These are phyloP conservation scores for Gaertneriomyces semiglobifer DNA, from an alignment of 192 early-diverging fungal species.

Conservation along the genomic window DNA sequence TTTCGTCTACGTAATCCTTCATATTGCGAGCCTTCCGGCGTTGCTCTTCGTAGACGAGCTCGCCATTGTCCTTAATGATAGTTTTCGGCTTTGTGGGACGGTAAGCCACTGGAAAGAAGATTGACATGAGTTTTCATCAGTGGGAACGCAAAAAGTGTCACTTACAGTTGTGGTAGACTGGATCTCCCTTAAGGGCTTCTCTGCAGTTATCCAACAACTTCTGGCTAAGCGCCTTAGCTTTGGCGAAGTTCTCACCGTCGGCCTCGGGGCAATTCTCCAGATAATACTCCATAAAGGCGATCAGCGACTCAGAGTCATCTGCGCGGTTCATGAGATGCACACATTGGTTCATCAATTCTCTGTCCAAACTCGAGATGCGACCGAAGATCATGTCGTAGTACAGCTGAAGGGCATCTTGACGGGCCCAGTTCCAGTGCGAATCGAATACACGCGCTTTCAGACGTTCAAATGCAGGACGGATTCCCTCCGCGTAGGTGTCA, in stretches of 20 bases:
- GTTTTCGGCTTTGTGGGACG: slow-evolving; percentile 83
- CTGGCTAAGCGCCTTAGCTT: slow-evolving; percentile 74
- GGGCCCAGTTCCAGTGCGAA: slow-evolving; percentile 97
- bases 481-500: slow-evolving; percentile 84
- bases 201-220: slow-evolving; percentile 87
- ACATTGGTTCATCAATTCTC: slow-evolving; percentile 87
- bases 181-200: slow-evolving; percentile 69
- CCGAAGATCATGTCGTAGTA: slow-evolving; percentile 94
- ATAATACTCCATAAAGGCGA: slow-evolving; percentile 85
- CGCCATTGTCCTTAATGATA: slow-evolving; percentile 71
- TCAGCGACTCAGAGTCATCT: slow-evolving; percentile 57
- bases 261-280: slow-evolving; percentile 72
- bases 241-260: slow-evolving; percentile 79
- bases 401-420: slow-evolving; percentile 79
- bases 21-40: slow-evolving; percentile 85
- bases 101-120: slow-evolving; percentile 52
- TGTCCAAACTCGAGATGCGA: slow-evolving; percentile 78
- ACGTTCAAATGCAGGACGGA: slow-evolving; percentile 77
- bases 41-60: slow-evolving; percentile 81
- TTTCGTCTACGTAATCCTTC: slow-evolving; percentile 87
- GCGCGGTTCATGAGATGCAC: slow-evolving; percentile 91
- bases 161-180: slow-evolving; percentile 87
- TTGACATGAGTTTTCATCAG: slow-evolving; percentile 10
- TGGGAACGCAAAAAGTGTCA: neutral
- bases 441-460: slow-evolving; percentile 88